Evolutionary conservation across 495 filamentous ascomycete species (phyloP).

Genomic region (Lineolata rhizophorae): DNA sequence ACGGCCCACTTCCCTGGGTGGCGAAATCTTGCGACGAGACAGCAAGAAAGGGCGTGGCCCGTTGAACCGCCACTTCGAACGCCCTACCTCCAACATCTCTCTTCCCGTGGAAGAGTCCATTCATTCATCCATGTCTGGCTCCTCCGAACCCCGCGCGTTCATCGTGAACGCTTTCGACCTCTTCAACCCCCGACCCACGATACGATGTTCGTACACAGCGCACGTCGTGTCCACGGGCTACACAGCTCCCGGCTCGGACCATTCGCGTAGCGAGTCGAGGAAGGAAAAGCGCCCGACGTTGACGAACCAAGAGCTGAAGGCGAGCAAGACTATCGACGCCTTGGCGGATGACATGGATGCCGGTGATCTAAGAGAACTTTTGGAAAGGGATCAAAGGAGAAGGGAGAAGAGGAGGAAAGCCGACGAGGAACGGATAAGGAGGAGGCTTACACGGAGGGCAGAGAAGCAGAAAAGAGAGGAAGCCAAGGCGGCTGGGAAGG

Average conservation of each 20-base stretch:
- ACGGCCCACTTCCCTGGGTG: conserved; percentile 29
- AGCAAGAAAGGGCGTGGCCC: conserved; percentile 36
- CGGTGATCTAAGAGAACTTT: conserved; percentile 52
- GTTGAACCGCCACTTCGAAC: conserved; percentile 33
- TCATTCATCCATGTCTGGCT: conserved; percentile 46
- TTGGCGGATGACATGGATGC: conserved; percentile 66
- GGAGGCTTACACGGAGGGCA: conserved; percentile 41
- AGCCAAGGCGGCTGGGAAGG: conserved; percentile 14
- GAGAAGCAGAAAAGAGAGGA: conserved; percentile 36
- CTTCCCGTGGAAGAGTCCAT: conserved; percentile 51
- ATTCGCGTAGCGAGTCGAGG: background rate
- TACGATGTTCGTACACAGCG: conserved; percentile 47
- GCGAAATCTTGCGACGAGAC: conserved; percentile 34
- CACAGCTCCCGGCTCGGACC: conserved; percentile 1
- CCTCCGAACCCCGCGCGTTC: conserved; percentile 47
- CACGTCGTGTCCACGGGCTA: conserved; percentile 11
- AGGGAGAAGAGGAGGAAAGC: conserved; percentile 48
- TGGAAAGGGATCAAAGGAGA: conserved; percentile 67
- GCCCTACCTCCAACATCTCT: conserved; percentile 49
- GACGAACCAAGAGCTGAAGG: conserved; percentile 37
- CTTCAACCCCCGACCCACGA: conserved; percentile 56
- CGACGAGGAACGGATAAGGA: conserved; percentile 48
- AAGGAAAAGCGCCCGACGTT: background rate
- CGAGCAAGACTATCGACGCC: conserved; percentile 52
- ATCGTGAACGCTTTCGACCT: conserved; percentile 52